phyloP scores from a whole-genome alignment of 139 green algal species.

The Marvania coccoides region DNA sequence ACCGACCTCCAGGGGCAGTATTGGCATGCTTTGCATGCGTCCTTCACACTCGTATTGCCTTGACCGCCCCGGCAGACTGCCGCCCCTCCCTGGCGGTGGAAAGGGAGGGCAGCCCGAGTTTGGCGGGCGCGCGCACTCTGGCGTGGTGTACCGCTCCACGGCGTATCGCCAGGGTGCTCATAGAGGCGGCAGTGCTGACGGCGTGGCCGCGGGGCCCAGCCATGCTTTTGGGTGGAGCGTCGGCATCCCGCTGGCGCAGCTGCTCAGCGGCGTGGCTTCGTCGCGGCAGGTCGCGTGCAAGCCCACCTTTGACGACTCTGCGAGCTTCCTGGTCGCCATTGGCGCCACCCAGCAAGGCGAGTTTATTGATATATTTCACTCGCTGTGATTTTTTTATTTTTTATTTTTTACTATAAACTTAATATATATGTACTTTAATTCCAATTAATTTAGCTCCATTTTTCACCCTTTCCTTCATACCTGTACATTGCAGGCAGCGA shows the following conservation, averaged over 20 bases:
- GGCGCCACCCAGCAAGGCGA: background rate
- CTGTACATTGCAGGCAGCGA: background rate
- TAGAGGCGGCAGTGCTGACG: background rate
- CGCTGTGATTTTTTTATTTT: too few relatives aligned
- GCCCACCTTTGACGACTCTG: background rate
- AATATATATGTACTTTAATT: too few relatives aligned
- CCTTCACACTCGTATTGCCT: slow-evolving; percentile 1
- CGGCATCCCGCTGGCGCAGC: slow-evolving; percentile 16
- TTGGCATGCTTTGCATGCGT: slow-evolving; percentile 26
- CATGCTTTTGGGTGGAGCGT: slow-evolving; percentile 25
- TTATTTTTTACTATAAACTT: too few relatives aligned
- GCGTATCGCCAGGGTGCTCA: too few relatives aligned
- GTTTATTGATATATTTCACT: background rate
- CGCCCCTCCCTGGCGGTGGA: background rate
- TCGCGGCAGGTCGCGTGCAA: background rate
- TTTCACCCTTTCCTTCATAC: background rate
- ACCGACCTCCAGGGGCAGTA: slow-evolving; percentile 15
- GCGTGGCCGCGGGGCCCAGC: background rate
- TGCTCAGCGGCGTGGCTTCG: slow-evolving; percentile 13
- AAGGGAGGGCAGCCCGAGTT: background rate
- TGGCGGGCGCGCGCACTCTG: background rate
- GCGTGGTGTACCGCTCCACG: background rate
- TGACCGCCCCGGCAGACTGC: background rate
- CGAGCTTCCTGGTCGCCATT: background rate
- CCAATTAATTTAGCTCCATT: background rate